These are phyloP conservation scores for Drosera capensis DNA, from an alignment of 148 eudicot species.

Conservation along the genomic window DNA sequence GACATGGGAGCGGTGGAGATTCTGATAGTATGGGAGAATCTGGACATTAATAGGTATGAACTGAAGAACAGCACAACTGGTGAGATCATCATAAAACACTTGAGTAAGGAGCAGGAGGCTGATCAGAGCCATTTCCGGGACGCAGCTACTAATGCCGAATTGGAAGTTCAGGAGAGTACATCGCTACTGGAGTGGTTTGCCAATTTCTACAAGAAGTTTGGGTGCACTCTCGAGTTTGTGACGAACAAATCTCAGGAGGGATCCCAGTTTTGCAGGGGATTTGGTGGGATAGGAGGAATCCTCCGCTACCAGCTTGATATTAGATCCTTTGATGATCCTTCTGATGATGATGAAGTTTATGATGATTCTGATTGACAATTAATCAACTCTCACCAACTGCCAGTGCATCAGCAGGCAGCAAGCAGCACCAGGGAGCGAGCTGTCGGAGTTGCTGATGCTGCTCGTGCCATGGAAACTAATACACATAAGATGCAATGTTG, in stretches of 20 bases:
- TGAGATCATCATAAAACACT: slow-evolving; percentile 8
- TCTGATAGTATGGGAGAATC: slow-evolving; percentile 12
- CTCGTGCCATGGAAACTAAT: too few relatives aligned
- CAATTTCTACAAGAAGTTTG: slow-evolving; percentile 6
- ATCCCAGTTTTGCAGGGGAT: too few relatives aligned
- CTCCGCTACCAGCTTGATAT: slow-evolving; percentile 11
- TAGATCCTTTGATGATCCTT: slow-evolving; percentile 7
- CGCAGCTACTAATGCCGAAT: slow-evolving; percentile 8
- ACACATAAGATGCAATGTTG: too few relatives aligned
- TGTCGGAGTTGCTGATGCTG: slow-evolving; percentile 3
- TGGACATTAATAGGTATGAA: slow-evolving; percentile 7
- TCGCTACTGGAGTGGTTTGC: slow-evolving; percentile 13
- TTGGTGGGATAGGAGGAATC: slow-evolving; percentile 11
- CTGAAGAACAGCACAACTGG: slow-evolving; percentile 4
- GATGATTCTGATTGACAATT: slow-evolving; percentile 11
- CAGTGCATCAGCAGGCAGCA: slow-evolving; percentile 4
- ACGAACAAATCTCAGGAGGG: too few relatives aligned
- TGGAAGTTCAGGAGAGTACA: slow-evolving; percentile 8
- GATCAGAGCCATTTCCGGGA: slow-evolving; percentile 9
- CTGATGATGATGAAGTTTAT: slow-evolving; percentile 9
- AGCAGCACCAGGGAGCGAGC: slow-evolving; percentile 6
- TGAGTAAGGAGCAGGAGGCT: slow-evolving; percentile 7
- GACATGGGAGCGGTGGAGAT: slow-evolving; percentile 12
- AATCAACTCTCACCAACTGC: slow-evolving; percentile 1
- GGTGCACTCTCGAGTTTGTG: slow-evolving; percentile 12